Evolutionary conservation across 495 filamentous ascomycete species (phyloP).

Genomic region (Pseudoneurospora amorphoporcata): DNA sequence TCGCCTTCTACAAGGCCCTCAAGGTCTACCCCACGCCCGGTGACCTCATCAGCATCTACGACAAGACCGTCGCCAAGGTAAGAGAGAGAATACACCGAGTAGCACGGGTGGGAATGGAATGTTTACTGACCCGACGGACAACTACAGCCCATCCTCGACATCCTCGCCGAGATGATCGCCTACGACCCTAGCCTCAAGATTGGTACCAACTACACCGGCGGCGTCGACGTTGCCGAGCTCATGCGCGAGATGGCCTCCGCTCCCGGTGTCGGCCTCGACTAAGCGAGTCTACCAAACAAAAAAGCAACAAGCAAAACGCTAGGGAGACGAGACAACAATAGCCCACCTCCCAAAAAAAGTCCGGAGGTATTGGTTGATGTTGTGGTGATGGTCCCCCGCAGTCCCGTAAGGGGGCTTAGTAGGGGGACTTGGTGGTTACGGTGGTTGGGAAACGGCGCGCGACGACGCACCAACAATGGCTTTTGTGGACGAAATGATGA

Average conservation of each 20-base stretch:
- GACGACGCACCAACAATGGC: neutral
- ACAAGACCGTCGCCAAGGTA: slow-evolving; percentile 92
- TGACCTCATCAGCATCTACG: slow-evolving; percentile 91
- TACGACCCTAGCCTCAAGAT: slow-evolving; percentile 66
- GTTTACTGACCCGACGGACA: neutral
- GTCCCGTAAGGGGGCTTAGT: neutral
- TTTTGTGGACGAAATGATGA: neutral
- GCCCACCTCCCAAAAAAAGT: neutral
- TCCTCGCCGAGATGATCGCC: slow-evolving; percentile 96
- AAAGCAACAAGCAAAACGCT: neutral
- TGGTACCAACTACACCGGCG: slow-evolving; percentile 35
- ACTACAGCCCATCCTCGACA: slow-evolving; percentile 71
- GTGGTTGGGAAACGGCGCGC: neutral
- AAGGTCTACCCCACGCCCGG: slow-evolving; percentile 94
- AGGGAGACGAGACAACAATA: neutral
- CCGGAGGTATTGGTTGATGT: neutral
- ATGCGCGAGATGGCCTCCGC: slow-evolving; percentile 26
- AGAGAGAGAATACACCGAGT: neutral
- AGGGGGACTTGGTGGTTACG: neutral
- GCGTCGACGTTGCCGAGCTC: slow-evolving; percentile 23
- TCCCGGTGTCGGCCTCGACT: slow-evolving; percentile 37
- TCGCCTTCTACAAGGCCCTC: slow-evolving; percentile 93
- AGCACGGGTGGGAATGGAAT: neutral
- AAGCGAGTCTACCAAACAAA: slow-evolving; percentile 4
- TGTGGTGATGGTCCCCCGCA: neutral